Evolutionary conservation across 768 basidiomycete genomes (phyloP).

Genomic region (Panaeolus papilionaceus): DNA sequence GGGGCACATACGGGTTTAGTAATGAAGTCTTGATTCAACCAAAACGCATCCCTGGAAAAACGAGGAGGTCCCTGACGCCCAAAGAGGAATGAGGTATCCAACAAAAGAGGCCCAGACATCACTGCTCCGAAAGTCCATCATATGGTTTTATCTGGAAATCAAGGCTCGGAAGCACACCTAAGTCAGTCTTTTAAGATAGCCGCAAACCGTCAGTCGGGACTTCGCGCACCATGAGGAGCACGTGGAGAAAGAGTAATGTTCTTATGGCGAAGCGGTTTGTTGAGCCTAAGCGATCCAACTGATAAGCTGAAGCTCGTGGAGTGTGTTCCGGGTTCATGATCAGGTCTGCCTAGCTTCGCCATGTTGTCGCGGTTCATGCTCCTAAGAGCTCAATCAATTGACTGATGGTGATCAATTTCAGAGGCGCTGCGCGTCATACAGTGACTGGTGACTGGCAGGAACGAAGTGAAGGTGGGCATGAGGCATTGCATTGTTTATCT

Average conservation of each 20-base stretch:
- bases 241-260: background rate
- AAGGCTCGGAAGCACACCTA: background rate
- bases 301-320: background rate
- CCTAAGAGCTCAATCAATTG: background rate
- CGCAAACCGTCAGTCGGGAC: background rate
- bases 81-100: background rate
- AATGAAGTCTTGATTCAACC: background rate
- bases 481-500: background rate
- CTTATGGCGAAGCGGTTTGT: background rate
- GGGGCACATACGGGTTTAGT: background rate
- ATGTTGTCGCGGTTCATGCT: background rate
- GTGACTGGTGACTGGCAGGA: background rate
- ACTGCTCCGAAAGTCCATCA: background rate
- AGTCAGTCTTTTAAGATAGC: background rate
- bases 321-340: background rate
- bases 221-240: background rate
- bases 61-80: conserved; percentile 6
- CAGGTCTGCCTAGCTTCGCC: background rate
- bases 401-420: background rate
- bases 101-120: background rate
- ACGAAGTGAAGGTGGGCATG: background rate
- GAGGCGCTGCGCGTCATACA: background rate
- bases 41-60: background rate
- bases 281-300: background rate
- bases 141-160: conserved; percentile 3